A percentile compares a stretch with the other conserved stretches of the same genome.
Evolutionary conservation across 805 yeast genomes (phyloP).

Genomic region (Saccharomycopsis oosterbeekiorum): DNA sequence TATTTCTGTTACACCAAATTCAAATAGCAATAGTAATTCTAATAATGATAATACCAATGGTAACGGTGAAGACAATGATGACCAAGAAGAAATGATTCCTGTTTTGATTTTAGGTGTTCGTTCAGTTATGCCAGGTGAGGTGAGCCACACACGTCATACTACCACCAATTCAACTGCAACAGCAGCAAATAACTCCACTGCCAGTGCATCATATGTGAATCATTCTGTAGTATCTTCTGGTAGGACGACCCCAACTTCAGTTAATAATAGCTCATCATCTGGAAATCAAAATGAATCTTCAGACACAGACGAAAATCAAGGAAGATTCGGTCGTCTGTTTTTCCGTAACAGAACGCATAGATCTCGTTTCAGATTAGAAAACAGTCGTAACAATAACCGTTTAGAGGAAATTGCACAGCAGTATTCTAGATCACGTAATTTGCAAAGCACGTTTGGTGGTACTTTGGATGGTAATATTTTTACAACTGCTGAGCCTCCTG

Average conservation of each 20-base stretch:
- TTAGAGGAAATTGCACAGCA: conserved; percentile 18
- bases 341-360: conserved; percentile 18
- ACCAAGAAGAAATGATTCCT: conserved; percentile 28
- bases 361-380: conserved; percentile 17
- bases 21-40: not conserved
- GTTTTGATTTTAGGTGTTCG: conserved; percentile 41
- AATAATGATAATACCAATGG: not conserved
- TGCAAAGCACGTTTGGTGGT: not conserved
- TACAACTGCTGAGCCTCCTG: not conserved
- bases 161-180: not conserved
- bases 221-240: not conserved
- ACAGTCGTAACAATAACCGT: conserved; percentile 13
- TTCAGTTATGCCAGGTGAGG: conserved; percentile 25
- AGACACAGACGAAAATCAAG: not conserved
- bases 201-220: not conserved
- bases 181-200: not conserved
- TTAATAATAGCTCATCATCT: not conserved
- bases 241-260: not conserved
- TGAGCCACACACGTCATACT: conserved; percentile 4
- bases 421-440: conserved; percentile 1
- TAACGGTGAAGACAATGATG: conserved; percentile 2
- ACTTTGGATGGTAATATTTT: not conserved
- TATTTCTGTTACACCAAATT: not conserved
- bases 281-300: not conserved
- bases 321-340: conserved; percentile 13